Base-by-base conservation (phyloP, 305 asterid species). In the Solanum hybrid region DNA sequence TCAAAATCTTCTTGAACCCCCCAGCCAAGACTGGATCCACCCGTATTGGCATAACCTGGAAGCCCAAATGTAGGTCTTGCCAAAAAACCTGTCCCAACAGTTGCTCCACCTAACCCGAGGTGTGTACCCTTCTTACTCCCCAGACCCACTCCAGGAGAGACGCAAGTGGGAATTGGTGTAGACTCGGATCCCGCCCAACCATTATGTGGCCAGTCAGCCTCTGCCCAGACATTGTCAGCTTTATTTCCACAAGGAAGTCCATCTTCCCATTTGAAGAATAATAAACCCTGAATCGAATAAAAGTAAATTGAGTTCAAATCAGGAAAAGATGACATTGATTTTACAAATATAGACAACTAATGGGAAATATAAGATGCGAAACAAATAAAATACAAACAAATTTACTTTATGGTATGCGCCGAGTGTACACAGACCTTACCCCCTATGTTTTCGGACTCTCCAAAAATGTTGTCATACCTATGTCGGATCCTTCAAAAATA, bases 171-270 rank as follows among this genome's bases (percentile, higher is more conserved):
- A 92, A 93, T 93, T 69, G 99, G 96, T 84, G 94, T 91, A 88
- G 98, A 94, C 89, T 94, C 93, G 29, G 95, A 93, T 85, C 97
- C 98, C 12, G 98, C 98, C 98, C 99, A 98, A 89, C 98, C 98
- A 93, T 96, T 92, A 89, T 81, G 96, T 78, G 99, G 99, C 99
- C 99, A 96, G 93, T 98, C 99, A 87, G 96, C 98, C 89, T 95
- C 96, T 87, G 93, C 97, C 99, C 99, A 98, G 91, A 97, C 93
- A 91, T 95, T 94, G 88, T 95, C 94, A 42, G 96, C 91, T 91
- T 91, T 94, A 90, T 92, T 95, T 72, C 88, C 91, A 88, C 75
- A 92, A 75, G 91, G 91, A 86, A 87, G 90, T 78, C 96, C 97
- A 93, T 95, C 98, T 90, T 95, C 98, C 98, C 96, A 96, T 87